A percentile compares a stretch with the other conserved stretches of the same genome.
phyloP scores from a whole-genome alignment of 192 early-diverging fungal genomes.

The Dispira simplex region DNA sequence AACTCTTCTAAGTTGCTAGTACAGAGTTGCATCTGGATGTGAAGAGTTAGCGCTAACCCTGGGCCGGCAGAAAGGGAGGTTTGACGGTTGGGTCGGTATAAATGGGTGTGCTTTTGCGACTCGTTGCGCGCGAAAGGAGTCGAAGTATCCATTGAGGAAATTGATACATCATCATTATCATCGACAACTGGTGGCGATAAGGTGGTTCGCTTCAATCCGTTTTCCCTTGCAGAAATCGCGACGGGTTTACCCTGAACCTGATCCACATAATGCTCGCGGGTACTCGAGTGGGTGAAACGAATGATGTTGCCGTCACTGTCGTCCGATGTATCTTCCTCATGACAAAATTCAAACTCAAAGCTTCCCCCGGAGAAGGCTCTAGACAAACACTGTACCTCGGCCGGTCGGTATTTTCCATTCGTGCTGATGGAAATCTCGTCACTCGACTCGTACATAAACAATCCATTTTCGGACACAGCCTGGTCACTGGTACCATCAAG shows the following conservation, averaged over 20 bases:
- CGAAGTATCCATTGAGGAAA: not conserved
- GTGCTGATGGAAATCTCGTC: not conserved
- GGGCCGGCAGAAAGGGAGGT: not conserved
- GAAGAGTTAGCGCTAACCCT: slow-evolving; percentile 29
- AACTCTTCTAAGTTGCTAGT: slow-evolving; percentile 54
- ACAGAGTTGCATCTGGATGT: slow-evolving; percentile 92
- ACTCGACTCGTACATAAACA: not conserved
- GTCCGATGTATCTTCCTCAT: not conserved
- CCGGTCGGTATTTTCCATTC: not conserved
- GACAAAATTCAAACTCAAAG: not conserved
- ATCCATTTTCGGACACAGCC: not conserved
- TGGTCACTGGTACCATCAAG: not conserved
- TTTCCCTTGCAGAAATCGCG: no score
- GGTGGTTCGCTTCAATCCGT: no score
- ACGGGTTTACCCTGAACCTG: no score
- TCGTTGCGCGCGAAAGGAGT: not conserved
- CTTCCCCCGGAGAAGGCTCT: not conserved
- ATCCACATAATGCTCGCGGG: no score
- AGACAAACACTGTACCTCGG: no score
- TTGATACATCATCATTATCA: not conserved
- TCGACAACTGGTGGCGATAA: no score
- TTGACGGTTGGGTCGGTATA: not conserved
- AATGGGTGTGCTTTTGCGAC: not conserved
- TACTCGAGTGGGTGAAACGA: not conserved
- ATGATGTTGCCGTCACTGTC: not conserved